A percentile compares a stretch with the other conserved stretches of the same genome.
Evolutionary conservation across 768 basidiomycete species (phyloP).

Genomic region (Cystobasidium tubakii): DNA sequence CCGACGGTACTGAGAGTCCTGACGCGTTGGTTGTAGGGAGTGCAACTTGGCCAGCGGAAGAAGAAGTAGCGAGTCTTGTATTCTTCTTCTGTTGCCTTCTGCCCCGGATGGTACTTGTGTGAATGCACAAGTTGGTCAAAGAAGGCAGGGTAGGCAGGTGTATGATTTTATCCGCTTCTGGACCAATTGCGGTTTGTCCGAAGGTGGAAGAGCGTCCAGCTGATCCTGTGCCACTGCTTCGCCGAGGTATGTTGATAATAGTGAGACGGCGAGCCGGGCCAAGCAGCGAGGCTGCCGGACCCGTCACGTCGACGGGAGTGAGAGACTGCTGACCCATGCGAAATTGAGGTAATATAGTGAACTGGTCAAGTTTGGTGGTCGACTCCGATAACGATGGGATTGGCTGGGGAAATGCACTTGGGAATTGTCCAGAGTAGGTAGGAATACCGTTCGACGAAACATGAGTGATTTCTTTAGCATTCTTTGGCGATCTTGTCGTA

Average conservation of each 20-base stretch:
- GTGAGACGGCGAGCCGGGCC: not conserved
- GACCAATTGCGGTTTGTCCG: not conserved
- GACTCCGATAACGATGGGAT: no score
- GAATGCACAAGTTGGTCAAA: not conserved
- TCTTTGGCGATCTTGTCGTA: no score
- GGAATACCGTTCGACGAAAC: no score
- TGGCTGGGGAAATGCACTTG: no score
- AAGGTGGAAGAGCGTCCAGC: not conserved
- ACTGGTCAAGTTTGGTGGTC: no score
- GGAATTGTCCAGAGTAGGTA: no score
- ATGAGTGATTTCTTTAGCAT: no score
- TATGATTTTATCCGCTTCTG: not conserved
- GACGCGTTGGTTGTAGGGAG: no score
- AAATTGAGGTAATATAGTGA: no score
- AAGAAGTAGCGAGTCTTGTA: not conserved
- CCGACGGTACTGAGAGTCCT: no score
- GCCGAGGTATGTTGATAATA: not conserved
- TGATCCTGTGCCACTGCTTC: not conserved
- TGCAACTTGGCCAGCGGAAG: no score
- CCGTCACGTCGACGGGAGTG: not conserved
- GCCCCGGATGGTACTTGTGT: not conserved
- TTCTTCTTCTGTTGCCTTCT: not conserved
- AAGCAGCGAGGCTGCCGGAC: not conserved
- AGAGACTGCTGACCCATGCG: no score
- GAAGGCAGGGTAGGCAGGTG: not conserved